Base-by-base conservation (phyloP, 306 rosid species). In the Medicago lupulina region DNA sequence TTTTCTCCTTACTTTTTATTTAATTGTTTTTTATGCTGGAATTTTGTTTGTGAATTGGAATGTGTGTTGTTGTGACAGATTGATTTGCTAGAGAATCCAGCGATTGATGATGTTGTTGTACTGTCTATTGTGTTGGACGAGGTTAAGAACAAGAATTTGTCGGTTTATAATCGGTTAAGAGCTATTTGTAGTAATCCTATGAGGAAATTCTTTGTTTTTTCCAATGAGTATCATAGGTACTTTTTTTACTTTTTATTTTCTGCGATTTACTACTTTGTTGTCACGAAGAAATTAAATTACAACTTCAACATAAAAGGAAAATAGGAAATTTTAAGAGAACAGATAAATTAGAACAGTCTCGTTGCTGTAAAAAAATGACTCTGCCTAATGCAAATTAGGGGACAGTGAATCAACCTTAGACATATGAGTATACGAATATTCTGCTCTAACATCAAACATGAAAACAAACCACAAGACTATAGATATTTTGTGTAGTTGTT, bases 61-160 rank as follows among this genome's bases (percentile, higher is more conserved):
- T 2, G 2, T 51, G 50, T 71, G 50, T 8, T 66, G 12, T 34
- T 36, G 38, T 75, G 16, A 7, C 87, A 96, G 98, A 96, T 96
- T 89, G 99, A 96, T 89, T 90, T 96, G 87, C 86, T 96, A 69
- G 99, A 96, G 87, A 96, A 92, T 75, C 83, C 91, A 8, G 96
- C 96, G 0, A 87, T 96, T 15, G 93, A 92, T 3, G 87, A 92
- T 55, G 97, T 96, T 50, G 98, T 96, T 67, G 67, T 96, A 79
- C 86, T 92, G 25, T 92, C 99, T 13, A 34, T 92, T 14, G 99
- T 96, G 79, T 79, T 92, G 61, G 97, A 96, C 8, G 99, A 96
- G 88, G 92, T 89, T 67, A 92, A 89, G 85, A 92, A 92, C 86
- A 85, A 87, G 79, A 92, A 92, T 75, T 31, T 88, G 85, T 36